Conservation (phyloP, 352 stramenopile species). For the Lagenidium giganteum region DNA sequence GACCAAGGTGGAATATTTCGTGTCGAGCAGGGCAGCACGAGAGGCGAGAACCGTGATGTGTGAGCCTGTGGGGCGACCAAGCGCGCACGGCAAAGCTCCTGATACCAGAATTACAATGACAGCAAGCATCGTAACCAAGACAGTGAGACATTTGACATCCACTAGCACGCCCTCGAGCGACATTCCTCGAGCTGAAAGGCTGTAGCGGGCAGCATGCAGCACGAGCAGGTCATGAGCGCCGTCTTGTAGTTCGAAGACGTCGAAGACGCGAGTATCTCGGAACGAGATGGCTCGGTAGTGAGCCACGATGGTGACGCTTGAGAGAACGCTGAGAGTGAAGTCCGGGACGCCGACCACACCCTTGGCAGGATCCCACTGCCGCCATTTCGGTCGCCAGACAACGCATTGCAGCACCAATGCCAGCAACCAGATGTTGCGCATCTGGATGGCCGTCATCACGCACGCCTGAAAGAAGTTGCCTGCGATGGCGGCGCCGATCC, state of each 20-base stretch:
- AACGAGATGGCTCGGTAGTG: slow-evolving; percentile 10
- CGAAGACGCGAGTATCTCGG: not conserved
- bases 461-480: slow-evolving; percentile 19
- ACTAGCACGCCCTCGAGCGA: no score
- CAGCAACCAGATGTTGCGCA: slow-evolving; percentile 35
- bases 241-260: not conserved
- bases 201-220: slow-evolving; percentile 5
- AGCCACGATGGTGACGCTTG: slow-evolving; percentile 20
- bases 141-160: no score
- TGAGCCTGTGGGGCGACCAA: no score
- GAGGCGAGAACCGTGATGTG: no score
- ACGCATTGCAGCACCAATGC: slow-evolving; percentile 20
- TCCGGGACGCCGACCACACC: slow-evolving; percentile 21
- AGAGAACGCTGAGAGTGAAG: slow-evolving; percentile 29
- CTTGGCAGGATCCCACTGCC: slow-evolving; percentile 2
- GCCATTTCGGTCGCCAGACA: not conserved
- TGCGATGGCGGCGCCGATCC: slow-evolving; percentile 16
- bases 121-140: no score
- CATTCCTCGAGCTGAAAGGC: slow-evolving; percentile 1
- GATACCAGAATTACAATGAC: no score
- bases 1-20: no score
- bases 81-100: no score
- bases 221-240: not conserved
- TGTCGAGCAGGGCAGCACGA: no score
- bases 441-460: slow-evolving; percentile 31